Evolutionary conservation across 225 moss, liverwort and hornwort species (phyloP).

Genomic region (Pseudisothecium myosuroides): DNA sequence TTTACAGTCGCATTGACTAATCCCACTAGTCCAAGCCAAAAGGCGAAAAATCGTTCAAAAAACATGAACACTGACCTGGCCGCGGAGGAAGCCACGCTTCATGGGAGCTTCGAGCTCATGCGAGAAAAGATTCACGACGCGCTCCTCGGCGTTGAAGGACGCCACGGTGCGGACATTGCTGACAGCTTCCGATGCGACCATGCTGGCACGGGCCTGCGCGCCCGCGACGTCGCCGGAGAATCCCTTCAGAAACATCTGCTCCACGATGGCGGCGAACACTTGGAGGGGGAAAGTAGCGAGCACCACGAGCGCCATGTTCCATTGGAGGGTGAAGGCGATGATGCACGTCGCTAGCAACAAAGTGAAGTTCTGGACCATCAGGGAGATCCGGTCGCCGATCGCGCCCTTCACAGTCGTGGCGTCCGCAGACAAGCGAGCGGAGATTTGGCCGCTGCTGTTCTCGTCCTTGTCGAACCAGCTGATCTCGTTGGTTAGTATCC

Average conservation of each 20-base stretch:
- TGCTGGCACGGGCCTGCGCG: slow-evolving; percentile 50
- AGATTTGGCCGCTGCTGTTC: slow-evolving; percentile 46
- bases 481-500: slow-evolving; percentile 38
- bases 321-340: slow-evolving; percentile 30
- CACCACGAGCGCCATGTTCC: slow-evolving; percentile 42
- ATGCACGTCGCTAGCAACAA: slow-evolving; percentile 29
- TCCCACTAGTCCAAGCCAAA: too few species aligned
- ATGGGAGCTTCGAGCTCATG: slow-evolving; percentile 28
- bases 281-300: slow-evolving; percentile 44
- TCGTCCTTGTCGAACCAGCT: slow-evolving; percentile 56
- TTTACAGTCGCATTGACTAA: neutral
- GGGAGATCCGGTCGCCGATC: slow-evolving; percentile 48
- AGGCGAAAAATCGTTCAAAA: neutral
- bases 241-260: slow-evolving; percentile 58
- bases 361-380: slow-evolving; percentile 29
- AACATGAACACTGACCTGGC: slow-evolving; percentile 8
- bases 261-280: slow-evolving; percentile 37
- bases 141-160: slow-evolving; percentile 48
- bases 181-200: slow-evolving; percentile 45
- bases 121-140: slow-evolving; percentile 28
- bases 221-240: slow-evolving; percentile 47
- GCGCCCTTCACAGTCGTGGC: slow-evolving; percentile 57
- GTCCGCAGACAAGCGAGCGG: slow-evolving; percentile 40
- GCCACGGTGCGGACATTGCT: slow-evolving; percentile 57
- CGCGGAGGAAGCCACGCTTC: slow-evolving; percentile 39